These are phyloP conservation scores for Cryphonectria naterciae DNA, from an alignment of 2,329 filamentous ascomycete species.

Conservation along the genomic window DNA sequence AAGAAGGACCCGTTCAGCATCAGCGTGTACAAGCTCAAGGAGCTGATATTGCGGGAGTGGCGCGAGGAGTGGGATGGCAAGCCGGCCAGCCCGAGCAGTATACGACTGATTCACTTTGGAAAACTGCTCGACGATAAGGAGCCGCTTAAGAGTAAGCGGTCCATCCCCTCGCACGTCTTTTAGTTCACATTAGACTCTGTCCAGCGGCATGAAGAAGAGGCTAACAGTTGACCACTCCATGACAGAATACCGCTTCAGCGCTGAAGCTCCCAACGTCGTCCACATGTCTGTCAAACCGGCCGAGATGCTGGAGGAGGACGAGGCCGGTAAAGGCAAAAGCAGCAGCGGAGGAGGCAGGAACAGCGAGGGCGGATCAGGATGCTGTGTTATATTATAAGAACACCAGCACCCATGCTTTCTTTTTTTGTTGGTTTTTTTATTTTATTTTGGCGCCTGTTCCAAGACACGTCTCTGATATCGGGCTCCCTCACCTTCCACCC, in stretches of 20 bases:
- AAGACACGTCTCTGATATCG: not conserved
- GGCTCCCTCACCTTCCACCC: not conserved
- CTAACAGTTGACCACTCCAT: slow-evolving; percentile 9
- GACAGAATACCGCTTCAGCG: slow-evolving; percentile 77
- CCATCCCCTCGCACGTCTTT: not conserved
- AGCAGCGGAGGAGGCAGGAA: slow-evolving; percentile 45
- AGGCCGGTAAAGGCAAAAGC: slow-evolving; percentile 69
- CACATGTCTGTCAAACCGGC: slow-evolving; percentile 92
- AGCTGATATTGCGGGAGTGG: slow-evolving; percentile 93
- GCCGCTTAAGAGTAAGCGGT: slow-evolving; percentile 73
- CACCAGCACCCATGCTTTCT: not conserved
- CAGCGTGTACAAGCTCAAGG: slow-evolving; percentile 91
- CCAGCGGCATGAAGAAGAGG: not conserved
- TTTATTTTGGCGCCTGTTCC: not conserved
- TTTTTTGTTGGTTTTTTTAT: too few relatives aligned
- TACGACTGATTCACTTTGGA: slow-evolving; percentile 89
- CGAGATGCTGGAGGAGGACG: slow-evolving; percentile 80
- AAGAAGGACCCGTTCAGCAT: slow-evolving; percentile 81
- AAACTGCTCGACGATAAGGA: slow-evolving; percentile 89
- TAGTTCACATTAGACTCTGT: not conserved
- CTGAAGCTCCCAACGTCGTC: slow-evolving; percentile 79
- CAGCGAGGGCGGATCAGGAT: slow-evolving; percentile 48
- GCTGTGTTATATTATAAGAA: slow-evolving; percentile 56
- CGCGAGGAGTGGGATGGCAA: slow-evolving; percentile 87
- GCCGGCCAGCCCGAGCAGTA: slow-evolving; percentile 84